Percentiles rank a stretch among this genome's conserved stretches.
phyloP scores from a whole-genome alignment of 2,329 filamentous ascomycete genomes.

The Penicillium nordicum region DNA sequence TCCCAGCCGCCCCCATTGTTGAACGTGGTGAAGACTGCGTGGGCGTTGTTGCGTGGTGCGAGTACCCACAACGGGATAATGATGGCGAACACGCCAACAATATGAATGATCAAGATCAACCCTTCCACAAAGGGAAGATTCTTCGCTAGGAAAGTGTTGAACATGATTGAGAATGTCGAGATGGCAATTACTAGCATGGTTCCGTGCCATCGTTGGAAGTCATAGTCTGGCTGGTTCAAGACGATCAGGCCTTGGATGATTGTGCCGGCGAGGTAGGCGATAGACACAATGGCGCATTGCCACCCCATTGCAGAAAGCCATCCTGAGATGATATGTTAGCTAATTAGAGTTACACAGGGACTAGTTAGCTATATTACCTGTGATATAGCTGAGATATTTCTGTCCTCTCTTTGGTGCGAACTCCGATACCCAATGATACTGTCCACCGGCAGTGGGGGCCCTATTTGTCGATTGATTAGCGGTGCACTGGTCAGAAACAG shows the following conservation, averaged over 20 bases:
- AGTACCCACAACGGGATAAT: constrained; percentile 45
- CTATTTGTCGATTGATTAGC: constrained; percentile 17
- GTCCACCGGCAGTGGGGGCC: constrained; percentile 42
- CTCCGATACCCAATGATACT: constrained; percentile 34
- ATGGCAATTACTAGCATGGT: constrained; percentile 45
- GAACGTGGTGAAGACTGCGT: constrained; percentile 42
- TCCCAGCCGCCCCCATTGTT: constrained; percentile 43
- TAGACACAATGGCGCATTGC: constrained; percentile 46
- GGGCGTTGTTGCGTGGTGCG: constrained; percentile 37
- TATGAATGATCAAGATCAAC: constrained; percentile 42
- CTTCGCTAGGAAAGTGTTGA: constrained; percentile 43
- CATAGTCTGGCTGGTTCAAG: constrained; percentile 43
- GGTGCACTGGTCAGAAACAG: too few species aligned
- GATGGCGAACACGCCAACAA: constrained; percentile 43
- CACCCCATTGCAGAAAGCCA: constrained; percentile 46
- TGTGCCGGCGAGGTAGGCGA: constrained; percentile 44
- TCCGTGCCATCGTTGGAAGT: constrained; percentile 43
- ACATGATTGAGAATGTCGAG: constrained; percentile 38
- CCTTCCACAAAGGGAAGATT: constrained; percentile 41
- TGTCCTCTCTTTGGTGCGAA: constrained; percentile 44
- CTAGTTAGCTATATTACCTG: constrained; percentile 27
- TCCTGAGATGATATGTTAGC: constrained; percentile 22
- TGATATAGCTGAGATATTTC: constrained; percentile 47
- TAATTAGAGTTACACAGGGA: not conserved
- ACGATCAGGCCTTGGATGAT: constrained; percentile 47